phyloP scores from a whole-genome alignment of 163 green algal genomes.

The Scenedesmus sp. region DNA sequence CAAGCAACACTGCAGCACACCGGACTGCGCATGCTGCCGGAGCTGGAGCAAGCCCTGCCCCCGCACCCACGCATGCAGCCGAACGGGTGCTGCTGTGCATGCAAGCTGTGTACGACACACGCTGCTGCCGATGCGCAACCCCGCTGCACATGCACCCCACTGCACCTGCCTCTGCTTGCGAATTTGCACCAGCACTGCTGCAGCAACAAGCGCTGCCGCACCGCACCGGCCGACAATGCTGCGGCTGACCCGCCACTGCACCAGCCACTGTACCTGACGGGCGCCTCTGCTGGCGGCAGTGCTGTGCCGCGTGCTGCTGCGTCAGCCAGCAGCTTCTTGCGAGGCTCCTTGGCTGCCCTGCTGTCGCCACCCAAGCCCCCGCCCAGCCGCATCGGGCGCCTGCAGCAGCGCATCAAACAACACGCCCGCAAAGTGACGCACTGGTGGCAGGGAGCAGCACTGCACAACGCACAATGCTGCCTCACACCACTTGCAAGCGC shows the following conservation, averaged over 20 bases:
- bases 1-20: neutral
- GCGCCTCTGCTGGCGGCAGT: slow-evolving; percentile 20
- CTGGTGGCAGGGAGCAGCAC: no score
- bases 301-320: slow-evolving; percentile 33
- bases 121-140: neutral
- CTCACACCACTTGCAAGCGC: no score
- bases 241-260: neutral
- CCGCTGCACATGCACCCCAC: neutral
- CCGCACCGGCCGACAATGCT: neutral
- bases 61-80: neutral
- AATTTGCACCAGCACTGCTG: neutral
- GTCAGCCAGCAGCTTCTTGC: slow-evolving; percentile 55
- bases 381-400: slow-evolving; percentile 82
- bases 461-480: no score
- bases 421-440: neutral
- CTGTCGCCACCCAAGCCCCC: slow-evolving; percentile 87
- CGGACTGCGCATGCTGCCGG: no score
- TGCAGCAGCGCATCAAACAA: slow-evolving; percentile 51
- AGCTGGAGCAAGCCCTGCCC: no score
- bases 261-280: slow-evolving; percentile 56
- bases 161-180: slow-evolving; percentile 20
- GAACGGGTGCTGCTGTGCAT: neutral
- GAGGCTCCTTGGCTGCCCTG: slow-evolving; percentile 58
- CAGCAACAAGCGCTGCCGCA: neutral
- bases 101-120: neutral